Evolutionary conservation across 805 yeast genomes (phyloP), one percentile per base, ranked within the genome.

Genomic region (Candida easanensis): DNA sequence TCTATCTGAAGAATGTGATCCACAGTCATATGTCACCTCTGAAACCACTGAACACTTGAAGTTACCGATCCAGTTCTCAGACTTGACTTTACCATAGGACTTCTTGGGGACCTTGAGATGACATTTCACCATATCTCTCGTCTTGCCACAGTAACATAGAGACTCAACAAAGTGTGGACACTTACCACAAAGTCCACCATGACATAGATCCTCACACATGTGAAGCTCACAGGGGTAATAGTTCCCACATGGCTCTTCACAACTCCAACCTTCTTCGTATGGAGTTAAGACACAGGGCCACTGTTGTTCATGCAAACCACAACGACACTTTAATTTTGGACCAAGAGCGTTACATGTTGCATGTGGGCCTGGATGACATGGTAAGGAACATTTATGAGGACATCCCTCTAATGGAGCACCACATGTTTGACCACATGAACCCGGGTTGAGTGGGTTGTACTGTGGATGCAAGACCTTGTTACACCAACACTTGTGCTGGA

Each of bases 281-380:
- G 87, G 86, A 1, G 89, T 88, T 48, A 80, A 67, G 26, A 76
- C 73, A 68, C 87, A 88, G n/a, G 84, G 90, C 56, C 79, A 64
- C 56, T 86, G 93, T 41, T 74, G 76, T 14, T 70, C 60, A 39
- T 75, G 69, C 31, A 73, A 74, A 1, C 97, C 97, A 68, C 97
- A 89, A 22, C 70, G 68, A 63, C 97, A 89, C 31, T 65, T 65
- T 67, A 84, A 64, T 9, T 68, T 63, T 0, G 95, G 91, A 0
- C 91, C 88, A 59, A 84, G 64, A 2, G 95, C 88, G 13, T 84
- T 80, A 66, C 97, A 89, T 31, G 69, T 69, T 1, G 88, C 80
- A 62, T 90, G 97, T 1, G 89, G 84, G 0, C 96, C 97, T 2
- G 96, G 91, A 61, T 89, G 97, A 60, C 97, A 89, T 14, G 74